phyloP scores from a whole-genome alignment of 768 basidiomycete genomes.

The Lentinula sp. region DNA sequence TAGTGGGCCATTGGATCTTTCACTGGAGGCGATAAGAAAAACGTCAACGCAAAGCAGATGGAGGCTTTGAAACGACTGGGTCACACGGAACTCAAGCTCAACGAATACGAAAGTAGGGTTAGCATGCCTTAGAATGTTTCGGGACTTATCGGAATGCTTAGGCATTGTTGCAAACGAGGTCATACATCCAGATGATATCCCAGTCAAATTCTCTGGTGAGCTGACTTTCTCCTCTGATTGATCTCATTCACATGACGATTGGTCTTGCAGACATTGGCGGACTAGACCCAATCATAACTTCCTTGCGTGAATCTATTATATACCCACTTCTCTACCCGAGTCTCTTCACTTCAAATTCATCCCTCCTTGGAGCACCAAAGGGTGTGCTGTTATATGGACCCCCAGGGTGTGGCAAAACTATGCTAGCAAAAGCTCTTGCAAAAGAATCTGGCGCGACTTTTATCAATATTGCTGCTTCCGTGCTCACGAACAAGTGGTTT shows the following conservation, averaged over 20 bases:
- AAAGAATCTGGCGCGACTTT: constrained; percentile 97
- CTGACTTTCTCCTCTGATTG: background rate
- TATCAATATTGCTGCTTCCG: constrained; percentile 78
- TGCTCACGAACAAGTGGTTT: constrained; percentile 78
- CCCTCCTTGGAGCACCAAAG: constrained; percentile 86
- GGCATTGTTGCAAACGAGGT: constrained; percentile 89
- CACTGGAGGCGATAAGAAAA: constrained; percentile 47
- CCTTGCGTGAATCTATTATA: constrained; percentile 92
- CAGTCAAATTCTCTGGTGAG: constrained; percentile 67
- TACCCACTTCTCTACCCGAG: constrained; percentile 89
- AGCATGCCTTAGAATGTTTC: background rate
- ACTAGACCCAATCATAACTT: constrained; percentile 83
- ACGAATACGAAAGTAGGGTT: constrained; percentile 84
- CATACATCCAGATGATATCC: constrained; percentile 87
- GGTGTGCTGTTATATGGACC: constrained; percentile 95
- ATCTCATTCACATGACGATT: constrained; percentile 17
- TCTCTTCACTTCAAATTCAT: constrained; percentile 76
- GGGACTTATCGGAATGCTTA: constrained; percentile 19
- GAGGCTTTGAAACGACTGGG: constrained; percentile 68
- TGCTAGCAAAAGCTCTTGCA: constrained; percentile 97
- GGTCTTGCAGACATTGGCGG: constrained; percentile 76
- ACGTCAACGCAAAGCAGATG: constrained; percentile 61
- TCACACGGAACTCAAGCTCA: constrained; percentile 67
- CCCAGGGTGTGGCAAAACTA: constrained; percentile 98
- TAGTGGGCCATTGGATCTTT: constrained; percentile 66